Evolutionary conservation across 164 flowering plant species (phyloP).

Genomic region (Piper betle): DNA sequence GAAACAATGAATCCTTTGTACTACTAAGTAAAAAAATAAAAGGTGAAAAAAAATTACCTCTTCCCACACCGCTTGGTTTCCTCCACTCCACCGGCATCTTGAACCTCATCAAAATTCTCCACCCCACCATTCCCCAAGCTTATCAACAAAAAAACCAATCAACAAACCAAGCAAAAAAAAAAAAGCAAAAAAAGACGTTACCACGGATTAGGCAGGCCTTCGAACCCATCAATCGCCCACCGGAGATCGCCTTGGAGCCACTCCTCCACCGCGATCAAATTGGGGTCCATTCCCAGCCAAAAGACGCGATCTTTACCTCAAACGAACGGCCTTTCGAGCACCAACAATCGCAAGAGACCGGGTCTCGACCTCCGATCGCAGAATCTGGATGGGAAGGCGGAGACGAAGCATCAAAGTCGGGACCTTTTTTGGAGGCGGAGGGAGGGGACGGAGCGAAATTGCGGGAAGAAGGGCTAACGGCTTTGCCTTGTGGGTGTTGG

Average conservation of each 20-base stretch:
- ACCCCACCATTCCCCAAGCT: background rate
- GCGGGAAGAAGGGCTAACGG: too few relatives aligned
- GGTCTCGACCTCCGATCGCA: too few relatives aligned
- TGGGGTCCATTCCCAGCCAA: background rate
- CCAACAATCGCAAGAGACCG: too few relatives aligned
- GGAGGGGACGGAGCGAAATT: too few relatives aligned
- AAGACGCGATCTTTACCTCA: background rate
- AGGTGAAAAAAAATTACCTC: constrained; percentile 1
- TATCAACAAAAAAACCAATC: background rate
- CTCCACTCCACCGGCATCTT: constrained; percentile 2
- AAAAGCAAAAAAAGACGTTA: background rate
- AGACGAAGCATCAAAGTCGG: too few relatives aligned
- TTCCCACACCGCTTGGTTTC: constrained; percentile 2
- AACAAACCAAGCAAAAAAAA: background rate
- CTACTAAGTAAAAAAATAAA: background rate
- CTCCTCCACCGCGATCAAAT: constrained; percentile 3
- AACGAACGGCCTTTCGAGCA: too few relatives aligned
- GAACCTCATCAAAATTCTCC: constrained; percentile 5
- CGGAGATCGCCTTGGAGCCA: constrained; percentile 10
- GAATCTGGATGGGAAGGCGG: too few relatives aligned
- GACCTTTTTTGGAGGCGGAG: too few relatives aligned
- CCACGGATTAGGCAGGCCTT: constrained; percentile 6
- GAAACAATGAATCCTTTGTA: background rate
- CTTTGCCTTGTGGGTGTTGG: too few relatives aligned
- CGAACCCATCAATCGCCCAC: constrained; percentile 10